Base-by-base conservation (phyloP, 164 flowering plant species). In the Berberis vulgaris region DNA sequence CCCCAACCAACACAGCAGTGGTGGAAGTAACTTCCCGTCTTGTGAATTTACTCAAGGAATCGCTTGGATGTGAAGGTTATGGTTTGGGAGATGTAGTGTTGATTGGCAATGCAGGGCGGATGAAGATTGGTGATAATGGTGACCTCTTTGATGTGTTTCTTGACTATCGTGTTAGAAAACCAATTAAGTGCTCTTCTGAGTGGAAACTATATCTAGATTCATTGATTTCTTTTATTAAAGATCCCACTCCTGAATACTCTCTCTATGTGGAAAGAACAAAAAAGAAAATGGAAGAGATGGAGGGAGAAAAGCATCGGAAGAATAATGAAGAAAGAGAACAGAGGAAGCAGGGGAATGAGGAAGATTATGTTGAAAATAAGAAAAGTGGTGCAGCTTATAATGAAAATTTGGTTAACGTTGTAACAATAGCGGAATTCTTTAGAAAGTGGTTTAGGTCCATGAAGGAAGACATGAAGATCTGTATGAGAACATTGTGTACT, bases 21-120 rank as follows among this genome's bases (percentile, higher is more conserved):
- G 0, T 73, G 47, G 83, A 75, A 78, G 80, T 82, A n/a, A 43
- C 80, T 1, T 13, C 67, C 12, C 67, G 79, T 26, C 62, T 83
- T 5, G 3, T 79, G 73, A 73, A 43, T 7, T 59, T 73, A 41
- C 74, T 78, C 3, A 65, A 6, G 40, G 68, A 63, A 9, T 47
- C 70, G 7, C 52, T 49, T 41, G 44, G 47, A 41, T 55, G 52
- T 45, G 64, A 63, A 0, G 50, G 65, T 6, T 82, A 74, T 77
- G 82, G 86, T 1, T 59, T 81, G 58, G 87, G 87, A 49, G 86
- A 84, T 61, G 64, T 83, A 41, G 70, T 86, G 26, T 63, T 86
- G 55, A 76, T 77, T 71, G 87, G 92, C n/a, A 84, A 81, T 65
- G 45, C 49, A 56, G 45, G 76, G 50, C 57, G 84, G 49, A 76